Base-by-base conservation (phyloP, 805 yeast species). In the Teunomyces stri region DNA sequence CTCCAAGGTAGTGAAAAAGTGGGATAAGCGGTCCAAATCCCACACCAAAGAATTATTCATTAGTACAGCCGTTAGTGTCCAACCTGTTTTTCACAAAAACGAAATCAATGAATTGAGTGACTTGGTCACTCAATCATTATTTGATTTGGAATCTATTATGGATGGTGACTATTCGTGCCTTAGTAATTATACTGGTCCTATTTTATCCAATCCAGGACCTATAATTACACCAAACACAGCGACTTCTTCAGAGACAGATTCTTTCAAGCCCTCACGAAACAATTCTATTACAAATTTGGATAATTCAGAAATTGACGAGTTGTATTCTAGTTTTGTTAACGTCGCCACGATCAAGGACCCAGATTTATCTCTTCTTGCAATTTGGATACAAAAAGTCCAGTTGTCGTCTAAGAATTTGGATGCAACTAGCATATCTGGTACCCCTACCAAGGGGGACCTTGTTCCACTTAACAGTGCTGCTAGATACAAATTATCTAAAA, bases 1-100 rank as follows among this genome's bases (percentile, higher is more conserved):
- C 66, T 84, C 95, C 18, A 94, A 94, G 68, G 97, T 89, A 25
- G 79, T 94, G 59, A 94, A 94, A 65, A 94, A 94, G 70, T 94
- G 99, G 99, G 99, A 94, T 68, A 94, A 94, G 67, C 76, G 97
- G 51, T 89, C 97, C 18, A 90, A 92, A 60, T 88, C 96, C 2
- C 96, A 89, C 56, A 90, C 97, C 5, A 90, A 91, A 61, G 99
- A 94, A 62, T 75, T 94, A 44, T 94, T 91, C 62, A 75, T 94
- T 42, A 83, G 89, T 27, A 86, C 97, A 0, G 97, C 97, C 0
- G 96, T 94, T 11, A 89, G 89, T 51, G 96, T 94, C 5, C 99
- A 94, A 66, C 98, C 99, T 0, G 95, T 92, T 10, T 94, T 94
- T 69, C 96, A 94, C 60, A 81, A 95, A 52, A 85, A 87, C 52